phyloP scores from a whole-genome alignment of 208 protist genomes.

The Blechomonas ayalai region DNA sequence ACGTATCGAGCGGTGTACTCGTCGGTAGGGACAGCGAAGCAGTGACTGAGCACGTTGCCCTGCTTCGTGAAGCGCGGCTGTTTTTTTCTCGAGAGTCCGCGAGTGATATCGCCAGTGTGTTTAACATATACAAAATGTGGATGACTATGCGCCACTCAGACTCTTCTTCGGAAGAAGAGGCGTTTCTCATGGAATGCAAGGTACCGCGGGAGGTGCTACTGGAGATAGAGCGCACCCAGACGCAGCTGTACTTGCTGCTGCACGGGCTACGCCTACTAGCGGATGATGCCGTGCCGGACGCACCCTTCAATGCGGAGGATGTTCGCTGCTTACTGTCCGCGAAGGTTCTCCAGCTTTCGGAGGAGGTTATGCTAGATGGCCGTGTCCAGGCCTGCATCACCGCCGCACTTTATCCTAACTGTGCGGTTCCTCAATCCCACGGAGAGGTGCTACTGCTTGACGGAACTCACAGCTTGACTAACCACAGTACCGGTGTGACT shows the following conservation, averaged over 20 bases:
- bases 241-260: slow-evolving; percentile 10
- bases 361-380: slow-evolving; percentile 24
- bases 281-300: not conserved
- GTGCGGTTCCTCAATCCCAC: slow-evolving; percentile 28
- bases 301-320: no score
- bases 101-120: slow-evolving; percentile 56
- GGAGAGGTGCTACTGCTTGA: slow-evolving; percentile 13
- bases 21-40: slow-evolving; percentile 8
- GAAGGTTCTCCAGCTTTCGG: slow-evolving; percentile 23
- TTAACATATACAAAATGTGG: slow-evolving; percentile 84
- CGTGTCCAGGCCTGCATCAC: slow-evolving; percentile 46
- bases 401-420: slow-evolving; percentile 63
- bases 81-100: slow-evolving; percentile 67
- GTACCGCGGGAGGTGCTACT: slow-evolving; percentile 28
- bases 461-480: slow-evolving; percentile 6
- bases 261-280: not conserved
- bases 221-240: slow-evolving; percentile 20
- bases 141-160: slow-evolving; percentile 16
- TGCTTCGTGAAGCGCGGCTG: slow-evolving; percentile 53
- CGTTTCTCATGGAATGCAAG: slow-evolving; percentile 52
- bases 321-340: slow-evolving; percentile 6
- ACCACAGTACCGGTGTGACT: slow-evolving; percentile 1
- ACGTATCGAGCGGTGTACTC: not conserved
- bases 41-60: slow-evolving; percentile 18
- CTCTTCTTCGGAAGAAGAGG: slow-evolving; percentile 1